A percentile compares a stretch with the other conserved stretches of the same genome.
These are phyloP conservation scores for Aspergillus nanangensis DNA, from an alignment of 495 filamentous ascomycete genomes.

Conservation along the genomic window DNA sequence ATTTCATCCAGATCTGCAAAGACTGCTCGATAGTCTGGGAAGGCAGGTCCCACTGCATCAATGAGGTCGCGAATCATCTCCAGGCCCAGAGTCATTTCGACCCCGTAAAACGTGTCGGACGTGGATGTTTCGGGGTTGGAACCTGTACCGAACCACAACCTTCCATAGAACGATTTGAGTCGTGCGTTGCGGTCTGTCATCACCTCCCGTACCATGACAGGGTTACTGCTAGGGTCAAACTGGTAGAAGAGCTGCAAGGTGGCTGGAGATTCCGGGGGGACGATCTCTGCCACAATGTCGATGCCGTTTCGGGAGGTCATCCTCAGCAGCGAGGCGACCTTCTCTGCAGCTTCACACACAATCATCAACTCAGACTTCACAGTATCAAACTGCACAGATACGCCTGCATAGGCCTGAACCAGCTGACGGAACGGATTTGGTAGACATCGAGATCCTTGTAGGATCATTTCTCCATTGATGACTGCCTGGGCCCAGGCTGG, in stretches of 20 bases:
- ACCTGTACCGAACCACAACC: conserved; percentile 83
- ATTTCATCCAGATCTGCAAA: conserved; percentile 5
- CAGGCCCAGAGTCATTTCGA: conserved; percentile 10
- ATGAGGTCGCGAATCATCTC: conserved; percentile 4
- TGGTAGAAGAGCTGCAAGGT: conserved; percentile 64
- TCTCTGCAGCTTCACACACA: not conserved
- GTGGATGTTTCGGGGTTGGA: not conserved
- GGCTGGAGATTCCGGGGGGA: not conserved
- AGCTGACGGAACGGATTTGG: conserved; percentile 12
- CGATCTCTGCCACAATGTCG: conserved; percentile 7
- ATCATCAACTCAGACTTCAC: conserved; percentile 7
- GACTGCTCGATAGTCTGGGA: conserved; percentile 9
- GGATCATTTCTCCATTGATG: conserved; percentile 3
- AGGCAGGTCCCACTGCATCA: conserved; percentile 7
- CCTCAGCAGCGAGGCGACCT: not conserved
- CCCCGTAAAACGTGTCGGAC: conserved; percentile 47
- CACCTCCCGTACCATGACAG: conserved; percentile 75
- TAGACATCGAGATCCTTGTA: conserved; percentile 6
- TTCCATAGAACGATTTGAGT: conserved; percentile 90
- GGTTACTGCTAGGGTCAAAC: conserved; percentile 71
- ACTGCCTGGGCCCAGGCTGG: conserved; percentile 12
- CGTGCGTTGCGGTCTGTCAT: conserved; percentile 81
- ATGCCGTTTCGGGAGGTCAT: conserved; percentile 8
- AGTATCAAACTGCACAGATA: not conserved
- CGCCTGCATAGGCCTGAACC: not conserved